These are phyloP conservation scores for Coix lacrymajobi DNA, from an alignment of 176 grass and related monocot species.

Conservation along the genomic window DNA sequence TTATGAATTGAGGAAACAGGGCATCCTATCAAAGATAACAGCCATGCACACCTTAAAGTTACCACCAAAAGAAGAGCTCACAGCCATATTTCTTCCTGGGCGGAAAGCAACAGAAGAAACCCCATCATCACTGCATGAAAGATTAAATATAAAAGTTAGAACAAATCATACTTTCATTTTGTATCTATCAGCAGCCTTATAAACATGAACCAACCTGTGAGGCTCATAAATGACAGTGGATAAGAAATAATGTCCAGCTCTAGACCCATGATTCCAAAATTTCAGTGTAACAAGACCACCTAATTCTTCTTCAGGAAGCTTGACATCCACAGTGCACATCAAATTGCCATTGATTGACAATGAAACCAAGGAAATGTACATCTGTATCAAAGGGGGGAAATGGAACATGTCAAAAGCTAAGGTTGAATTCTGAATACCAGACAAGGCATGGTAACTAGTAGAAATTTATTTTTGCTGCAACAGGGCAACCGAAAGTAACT, in stretches of 20 bases:
- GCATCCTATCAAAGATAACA: constrained; percentile 16
- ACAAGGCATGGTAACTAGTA: background rate
- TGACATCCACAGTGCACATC: constrained; percentile 92
- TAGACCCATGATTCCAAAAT: constrained; percentile 69
- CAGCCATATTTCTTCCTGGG: constrained; percentile 70
- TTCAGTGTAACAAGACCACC: constrained; percentile 86
- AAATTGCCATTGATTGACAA: constrained; percentile 67
- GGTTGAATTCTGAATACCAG: constrained; percentile 2
- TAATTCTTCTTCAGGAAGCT: constrained; percentile 86
- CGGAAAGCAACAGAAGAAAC: constrained; percentile 78
- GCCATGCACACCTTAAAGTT: constrained; percentile 71
- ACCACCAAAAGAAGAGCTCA: constrained; percentile 79
- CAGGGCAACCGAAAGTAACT: background rate
- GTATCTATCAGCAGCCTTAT: constrained; percentile 11
- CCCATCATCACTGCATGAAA: constrained; percentile 59
- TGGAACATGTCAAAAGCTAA: background rate
- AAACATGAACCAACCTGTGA: constrained; percentile 59
- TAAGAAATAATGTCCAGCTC: constrained; percentile 47
- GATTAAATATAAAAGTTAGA: constrained; percentile 15
- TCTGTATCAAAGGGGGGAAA: constrained; percentile 37
- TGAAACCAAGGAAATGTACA: constrained; percentile 70
- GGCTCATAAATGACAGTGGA: constrained; percentile 96
- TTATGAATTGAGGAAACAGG: constrained; percentile 20
- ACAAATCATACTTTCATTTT: background rate
- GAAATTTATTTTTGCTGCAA: background rate